These are phyloP conservation scores for Serendipita vermifera DNA, from an alignment of 768 basidiomycete species.

Conservation along the genomic window DNA sequence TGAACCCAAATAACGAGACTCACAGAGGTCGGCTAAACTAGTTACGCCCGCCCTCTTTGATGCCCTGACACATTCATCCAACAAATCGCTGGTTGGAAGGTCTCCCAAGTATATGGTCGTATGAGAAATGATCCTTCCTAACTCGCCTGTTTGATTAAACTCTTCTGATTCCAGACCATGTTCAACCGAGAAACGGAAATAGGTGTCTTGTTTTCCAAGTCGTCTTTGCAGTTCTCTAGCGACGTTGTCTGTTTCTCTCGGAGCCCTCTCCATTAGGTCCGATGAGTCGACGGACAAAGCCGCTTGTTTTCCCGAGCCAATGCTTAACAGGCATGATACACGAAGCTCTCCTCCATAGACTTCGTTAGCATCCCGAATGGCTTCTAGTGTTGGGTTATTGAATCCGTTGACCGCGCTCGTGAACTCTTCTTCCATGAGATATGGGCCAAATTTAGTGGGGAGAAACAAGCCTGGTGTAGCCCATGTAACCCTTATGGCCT, in stretches of 20 bases:
- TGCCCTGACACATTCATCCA: no score
- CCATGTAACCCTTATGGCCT: neutral
- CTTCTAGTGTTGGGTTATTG: slow-evolving; percentile 3
- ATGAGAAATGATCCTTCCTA: no score
- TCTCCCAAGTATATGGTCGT: no score
- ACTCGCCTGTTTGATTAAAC: no score
- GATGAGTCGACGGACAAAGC: no score
- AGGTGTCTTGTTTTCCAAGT: neutral
- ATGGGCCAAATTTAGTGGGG: neutral
- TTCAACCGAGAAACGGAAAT: neutral
- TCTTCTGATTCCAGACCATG: no score
- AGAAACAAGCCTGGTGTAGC: neutral
- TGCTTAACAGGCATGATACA: neutral
- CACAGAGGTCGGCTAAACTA: no score
- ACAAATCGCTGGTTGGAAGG: no score
- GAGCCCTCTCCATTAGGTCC: no score
- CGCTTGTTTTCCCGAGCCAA: neutral
- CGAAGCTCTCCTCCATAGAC: neutral
- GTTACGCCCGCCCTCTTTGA: no score
- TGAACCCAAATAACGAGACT: no score
- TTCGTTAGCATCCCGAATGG: neutral
- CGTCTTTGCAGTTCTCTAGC: neutral
- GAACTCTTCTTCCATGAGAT: neutral
- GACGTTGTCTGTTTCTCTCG: neutral
- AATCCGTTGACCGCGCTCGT: neutral